Evolutionary conservation across 2,329 filamentous ascomycete species (phyloP).

Genomic region (Cladophialophora bantiana): DNA sequence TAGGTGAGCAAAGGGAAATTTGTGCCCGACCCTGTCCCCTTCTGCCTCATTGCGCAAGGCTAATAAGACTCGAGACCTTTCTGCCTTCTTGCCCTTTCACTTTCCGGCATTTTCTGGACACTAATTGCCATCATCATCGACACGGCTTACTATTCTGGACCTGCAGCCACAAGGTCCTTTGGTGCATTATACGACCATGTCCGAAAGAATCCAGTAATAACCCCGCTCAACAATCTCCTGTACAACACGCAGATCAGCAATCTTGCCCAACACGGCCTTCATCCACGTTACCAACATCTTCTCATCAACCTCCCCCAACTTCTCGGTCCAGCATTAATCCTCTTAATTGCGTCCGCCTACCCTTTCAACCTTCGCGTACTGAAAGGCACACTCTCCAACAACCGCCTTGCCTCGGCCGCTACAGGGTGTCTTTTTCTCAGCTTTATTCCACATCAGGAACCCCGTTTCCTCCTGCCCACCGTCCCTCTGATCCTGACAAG

Average conservation of each 20-base stretch:
- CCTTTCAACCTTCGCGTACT: constrained; percentile 43
- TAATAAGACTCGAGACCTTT: constrained; percentile 54
- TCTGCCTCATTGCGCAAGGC: constrained; percentile 2
- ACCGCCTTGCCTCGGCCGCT: constrained; percentile 52
- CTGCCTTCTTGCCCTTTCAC: constrained; percentile 67
- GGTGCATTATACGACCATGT: constrained; percentile 59
- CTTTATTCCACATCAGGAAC: constrained; percentile 60
- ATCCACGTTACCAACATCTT: constrained; percentile 79
- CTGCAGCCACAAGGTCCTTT: constrained; percentile 48
- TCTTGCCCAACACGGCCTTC: constrained; percentile 75
- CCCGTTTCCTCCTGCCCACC: constrained; percentile 59
- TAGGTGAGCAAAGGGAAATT: constrained; percentile 78
- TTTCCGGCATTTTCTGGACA: constrained; percentile 71
- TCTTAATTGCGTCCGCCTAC: constrained; percentile 59
- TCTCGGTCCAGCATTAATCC: constrained; percentile 71
- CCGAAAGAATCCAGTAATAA: constrained; percentile 71
- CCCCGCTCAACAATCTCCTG: constrained; percentile 76
- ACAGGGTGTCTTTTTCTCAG: constrained; percentile 54
- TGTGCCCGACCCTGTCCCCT: neutral
- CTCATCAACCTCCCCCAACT: constrained; percentile 74
- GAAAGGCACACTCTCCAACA: constrained; percentile 42
- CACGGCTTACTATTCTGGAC: constrained; percentile 76
- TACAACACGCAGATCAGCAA: constrained; percentile 77
- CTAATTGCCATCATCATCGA: constrained; percentile 80
- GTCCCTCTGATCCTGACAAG: constrained; percentile 60